A percentile compares a stretch with the other conserved stretches of the same genome.
Conservation (phyloP, 2,329 filamentous ascomycete genomes). For the Colletotrichum simmondsii region DNA sequence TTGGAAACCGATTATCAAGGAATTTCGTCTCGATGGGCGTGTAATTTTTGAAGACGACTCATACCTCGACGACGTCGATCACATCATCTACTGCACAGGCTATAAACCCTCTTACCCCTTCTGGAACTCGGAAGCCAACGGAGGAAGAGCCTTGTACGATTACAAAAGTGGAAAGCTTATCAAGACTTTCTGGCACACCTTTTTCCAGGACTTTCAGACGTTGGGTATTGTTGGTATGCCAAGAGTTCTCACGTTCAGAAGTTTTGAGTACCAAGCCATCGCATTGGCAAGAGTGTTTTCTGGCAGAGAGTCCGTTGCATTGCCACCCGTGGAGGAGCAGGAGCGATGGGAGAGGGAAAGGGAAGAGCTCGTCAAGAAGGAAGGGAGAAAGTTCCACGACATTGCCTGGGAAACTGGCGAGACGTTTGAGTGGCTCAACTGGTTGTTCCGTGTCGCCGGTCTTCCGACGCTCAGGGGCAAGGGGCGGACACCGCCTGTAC, state of each 20-base stretch:
- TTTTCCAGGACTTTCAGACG: constrained; percentile 58
- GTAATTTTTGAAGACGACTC: constrained; percentile 55
- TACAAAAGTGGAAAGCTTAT: constrained; percentile 56
- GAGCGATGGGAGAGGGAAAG: constrained; percentile 58
- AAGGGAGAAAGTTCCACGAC: constrained; percentile 61
- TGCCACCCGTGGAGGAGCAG: constrained; percentile 54
- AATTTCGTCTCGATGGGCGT: constrained; percentile 53
- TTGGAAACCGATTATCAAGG: constrained; percentile 64
- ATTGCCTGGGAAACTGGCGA: constrained; percentile 63
- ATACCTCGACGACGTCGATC: constrained; percentile 48
- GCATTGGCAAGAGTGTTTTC: constrained; percentile 62
- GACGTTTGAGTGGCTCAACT: constrained; percentile 57
- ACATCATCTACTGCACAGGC: constrained; percentile 55
- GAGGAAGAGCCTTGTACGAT: constrained; percentile 57
- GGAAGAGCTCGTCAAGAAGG: constrained; percentile 39
- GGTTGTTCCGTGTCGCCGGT: constrained; percentile 60
- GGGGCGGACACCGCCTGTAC: constrained; percentile 56
- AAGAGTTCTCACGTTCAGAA: constrained; percentile 61
- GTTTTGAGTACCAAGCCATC: constrained; percentile 67
- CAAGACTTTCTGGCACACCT: constrained; percentile 63
- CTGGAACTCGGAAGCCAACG: constrained; percentile 59
- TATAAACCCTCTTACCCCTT: constrained; percentile 57
- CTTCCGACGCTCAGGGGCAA: constrained; percentile 58
- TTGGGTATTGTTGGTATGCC: constrained; percentile 64
- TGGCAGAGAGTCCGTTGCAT: constrained; percentile 47